Base-by-base conservation (phyloP, 2,329 filamentous ascomycete species). In the Aspergillus novofumigatus region DNA sequence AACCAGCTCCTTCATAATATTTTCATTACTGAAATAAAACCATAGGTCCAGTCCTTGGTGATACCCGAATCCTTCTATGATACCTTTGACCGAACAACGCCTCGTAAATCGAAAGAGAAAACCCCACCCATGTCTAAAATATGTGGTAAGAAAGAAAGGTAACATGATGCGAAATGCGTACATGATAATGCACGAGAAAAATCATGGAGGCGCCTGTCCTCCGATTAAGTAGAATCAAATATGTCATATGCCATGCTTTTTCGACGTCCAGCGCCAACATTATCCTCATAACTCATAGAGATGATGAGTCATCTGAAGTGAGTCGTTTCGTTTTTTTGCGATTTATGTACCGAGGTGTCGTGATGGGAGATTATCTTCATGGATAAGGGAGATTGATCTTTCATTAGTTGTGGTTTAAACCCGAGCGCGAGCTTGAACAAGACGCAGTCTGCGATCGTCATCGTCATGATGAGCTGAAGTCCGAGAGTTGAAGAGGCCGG, bases 361-460 rank as follows among this genome's bases (percentile, higher is more conserved):
- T 38, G 32, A 38, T 38, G 32, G 32, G 14, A 38, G 32, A 38
- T 38, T 38, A 17, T 38, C 32, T 7, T n/a, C 32, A 17, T 23
- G 42, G 42, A 23, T 9, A 11, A 3, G 6, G 10, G 42, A 9
- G 8, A 29, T 32, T 14, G 4, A 23, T 25, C 26, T 11, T 3
- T 21, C 23, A 29, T 45, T 17, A 38, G 14, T 11, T 29, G 28
- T 38, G 49, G 49, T 29, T 69, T 63, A 72, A 47, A 59, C 66
- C 61, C 72, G 65, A 52, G 71, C 72, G 61, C 74, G 69, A 28
- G 72, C 69, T 67, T 78, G 76, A 53, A 71, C 62, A 44, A 78
- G 63, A 54, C 75, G 70, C 47, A 77, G 62, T 55, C 74, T 72
- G 56, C 73, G 69, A 45, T 77, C 75, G 23, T 67, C 67, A 44